Evolutionary conservation across 805 yeast species (phyloP), one percentile per base, ranked within the genome.

Genomic region (Pichia manshurica): DNA sequence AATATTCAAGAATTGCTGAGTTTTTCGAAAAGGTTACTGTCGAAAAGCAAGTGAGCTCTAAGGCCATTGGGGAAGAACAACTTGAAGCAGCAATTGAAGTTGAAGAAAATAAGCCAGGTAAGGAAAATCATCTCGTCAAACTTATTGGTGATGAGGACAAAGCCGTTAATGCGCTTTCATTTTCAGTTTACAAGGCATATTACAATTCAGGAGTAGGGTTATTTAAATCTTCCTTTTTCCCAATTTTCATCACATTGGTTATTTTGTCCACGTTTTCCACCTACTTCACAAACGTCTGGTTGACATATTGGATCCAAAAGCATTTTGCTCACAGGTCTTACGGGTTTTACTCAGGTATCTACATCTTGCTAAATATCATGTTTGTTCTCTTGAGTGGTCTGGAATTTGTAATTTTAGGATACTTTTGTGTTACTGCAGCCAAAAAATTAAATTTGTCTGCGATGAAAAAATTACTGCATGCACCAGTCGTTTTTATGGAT

Each of bases 401-500:
- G 36, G 72, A 71, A 50, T 78, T 79, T 56, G 58, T 71, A 16
- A 45, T 72, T 5, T 58, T 82, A 50, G 80, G 75, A 22, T 69
- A 74, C 48, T 63, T 75, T 47, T 69, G 79, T 37, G 77, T 75
- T 54, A 68, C 64, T 38, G 79, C 88, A 2, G 71, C 86, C 5
- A 75, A 66, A 46, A 60, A 56, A 15, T 67, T 88, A 59, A 87
- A 87, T 59, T 67, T 82, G 35, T 20, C n/a, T 12, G 56, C 59
- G 13, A 71, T 80, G 42, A 64, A 71, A 39, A 74, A 70, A 35
- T 70, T 88, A 15, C 66, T 88, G 51, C 81, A 81, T 50, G 81
- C 93, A 1, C 95, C 95, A 41, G 85, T 87, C 89, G 67, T 81
- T 0, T 89, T 78, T 61, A 74, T 87, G 66, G 96, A 89, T 59